Evolutionary conservation across 352 stramenopile species (phyloP), one percentile per base, ranked within the genome.

Genomic region (Phytopythium vexans): DNA sequence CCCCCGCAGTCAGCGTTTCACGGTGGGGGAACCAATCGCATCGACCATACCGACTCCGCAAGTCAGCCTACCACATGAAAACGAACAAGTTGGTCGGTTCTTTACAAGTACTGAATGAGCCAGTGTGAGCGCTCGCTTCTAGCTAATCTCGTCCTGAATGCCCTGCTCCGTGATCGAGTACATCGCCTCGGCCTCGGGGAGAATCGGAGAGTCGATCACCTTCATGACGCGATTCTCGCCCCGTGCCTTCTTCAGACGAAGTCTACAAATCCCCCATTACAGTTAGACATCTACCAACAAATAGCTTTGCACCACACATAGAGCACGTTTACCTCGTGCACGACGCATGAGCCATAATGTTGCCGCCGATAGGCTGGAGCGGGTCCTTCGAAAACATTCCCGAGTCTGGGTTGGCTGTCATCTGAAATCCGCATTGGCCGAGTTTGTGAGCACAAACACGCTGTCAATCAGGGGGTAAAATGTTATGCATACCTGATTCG

Each of bases 211-310:
- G 66, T 98, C 95, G 32, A 98, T 88, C 14, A 98, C 82, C 66
- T 98, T 99, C 85, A 98, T 98, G 54, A 99, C 95, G 16, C 97
- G 94, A 58, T 99, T 99, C 62, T 99, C 96, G 10, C 97, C 97
- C 41, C 97, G 90, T 10, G 92, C 97, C 66, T 99, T 99, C 45
- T 92, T 89, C 41, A 99, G 74, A 10, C 95, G 91, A 54, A 98
- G 70, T 61, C 79, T 89, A 35, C 6, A 48, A 43, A 32, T 52
- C 34, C 41, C 16, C 48, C 27, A 53, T 37, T n/a, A 41, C 12
- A 41, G 40, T 43, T 16, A 55, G 32, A 50, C 12, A 32, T 31
- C 40, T 6, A 35, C 15, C 4, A 45, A 33, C 4, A 8, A 45
- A 16, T 33, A 6, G 35, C 2, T 21, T 6, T 14, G 38, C 8